phyloP scores from a whole-genome alignment of 2,329 filamentous ascomycete species.

The Arthroderma sp. region DNA sequence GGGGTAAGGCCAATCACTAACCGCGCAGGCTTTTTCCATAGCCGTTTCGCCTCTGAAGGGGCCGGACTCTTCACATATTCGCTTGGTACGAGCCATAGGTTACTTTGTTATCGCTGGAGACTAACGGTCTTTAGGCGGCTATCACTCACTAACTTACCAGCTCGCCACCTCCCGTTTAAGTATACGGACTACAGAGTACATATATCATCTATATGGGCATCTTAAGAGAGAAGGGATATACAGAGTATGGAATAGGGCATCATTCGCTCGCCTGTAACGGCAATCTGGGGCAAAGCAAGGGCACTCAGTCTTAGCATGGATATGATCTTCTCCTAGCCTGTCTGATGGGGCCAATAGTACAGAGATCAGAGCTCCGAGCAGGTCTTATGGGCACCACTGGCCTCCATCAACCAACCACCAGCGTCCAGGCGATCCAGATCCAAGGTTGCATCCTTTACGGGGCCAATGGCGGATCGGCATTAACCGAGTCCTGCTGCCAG shows the following conservation, averaged over 20 bases:
- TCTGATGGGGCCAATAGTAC: constrained; percentile 2
- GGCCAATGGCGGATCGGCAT: constrained; percentile 1
- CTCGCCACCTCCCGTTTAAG: neutral
- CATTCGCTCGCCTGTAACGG: neutral
- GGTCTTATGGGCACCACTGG: neutral
- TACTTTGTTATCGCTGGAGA: neutral
- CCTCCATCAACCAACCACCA: neutral
- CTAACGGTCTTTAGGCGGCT: neutral
- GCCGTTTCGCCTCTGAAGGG: too few species aligned
- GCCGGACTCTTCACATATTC: too few species aligned
- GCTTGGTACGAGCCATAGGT: neutral
- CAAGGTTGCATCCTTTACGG: constrained; percentile 2
- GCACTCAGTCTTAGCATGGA: neutral
- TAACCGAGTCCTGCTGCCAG: neutral
- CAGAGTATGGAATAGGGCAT: neutral
- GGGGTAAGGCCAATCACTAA: neutral
- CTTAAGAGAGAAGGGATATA: too few species aligned
- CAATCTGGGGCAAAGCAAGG: constrained; percentile 6
- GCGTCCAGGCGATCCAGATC: neutral
- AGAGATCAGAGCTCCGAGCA: neutral
- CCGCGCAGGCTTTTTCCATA: neutral
- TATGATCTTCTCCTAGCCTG: constrained; percentile 6
- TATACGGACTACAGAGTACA: too few species aligned
- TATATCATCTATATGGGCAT: too few species aligned
- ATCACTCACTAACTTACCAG: neutral